Conservation (phyloP, 495 filamentous ascomycete species). For the Rhizodiscina lignyota region DNA sequence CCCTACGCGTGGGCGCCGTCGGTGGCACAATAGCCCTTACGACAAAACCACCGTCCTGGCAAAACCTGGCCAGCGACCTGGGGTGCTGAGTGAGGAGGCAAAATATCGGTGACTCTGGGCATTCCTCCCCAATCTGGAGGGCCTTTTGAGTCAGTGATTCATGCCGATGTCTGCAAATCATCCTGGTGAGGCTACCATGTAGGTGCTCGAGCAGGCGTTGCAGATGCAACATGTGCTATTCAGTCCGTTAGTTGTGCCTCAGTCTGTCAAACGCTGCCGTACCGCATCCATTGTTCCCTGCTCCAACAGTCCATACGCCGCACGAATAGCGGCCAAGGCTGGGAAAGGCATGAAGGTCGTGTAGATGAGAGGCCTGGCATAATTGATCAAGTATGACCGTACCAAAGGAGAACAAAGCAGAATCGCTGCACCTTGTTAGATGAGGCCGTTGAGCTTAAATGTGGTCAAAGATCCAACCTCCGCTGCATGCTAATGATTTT, state of each 20-base stretch:
- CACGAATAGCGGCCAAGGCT: slow-evolving; percentile 30
- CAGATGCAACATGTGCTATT: slow-evolving; percentile 8
- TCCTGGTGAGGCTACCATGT: background rate
- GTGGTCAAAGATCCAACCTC: slow-evolving; percentile 50
- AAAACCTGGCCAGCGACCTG: slow-evolving; percentile 30
- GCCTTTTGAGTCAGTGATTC: slow-evolving; percentile 4
- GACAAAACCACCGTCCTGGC: slow-evolving; percentile 31
- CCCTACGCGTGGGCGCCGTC: slow-evolving; percentile 34
- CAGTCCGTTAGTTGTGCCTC: background rate
- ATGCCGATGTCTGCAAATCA: background rate
- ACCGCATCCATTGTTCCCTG: slow-evolving; percentile 24
- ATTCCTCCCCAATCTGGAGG: slow-evolving; percentile 1
- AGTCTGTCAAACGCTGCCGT: background rate
- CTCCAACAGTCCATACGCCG: slow-evolving; percentile 31
- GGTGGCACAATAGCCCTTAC: slow-evolving; percentile 38
- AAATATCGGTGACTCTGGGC: slow-evolving; percentile 23
- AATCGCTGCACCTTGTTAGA: slow-evolving; percentile 16
- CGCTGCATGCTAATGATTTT: slow-evolving; percentile 55
- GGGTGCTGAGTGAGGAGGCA: slow-evolving; percentile 29
- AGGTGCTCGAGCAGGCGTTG: slow-evolving; percentile 3
- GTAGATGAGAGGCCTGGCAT: slow-evolving; percentile 43
- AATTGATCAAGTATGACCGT: slow-evolving; percentile 45
- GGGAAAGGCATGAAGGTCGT: slow-evolving; percentile 41
- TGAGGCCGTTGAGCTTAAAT: slow-evolving; percentile 15
- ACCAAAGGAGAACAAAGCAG: slow-evolving; percentile 28